Percentiles rank a stretch among this genome's conserved stretches.
Evolutionary conservation across 345 rosid species (phyloP).

Genomic region (Melaleuca alternifolia): DNA sequence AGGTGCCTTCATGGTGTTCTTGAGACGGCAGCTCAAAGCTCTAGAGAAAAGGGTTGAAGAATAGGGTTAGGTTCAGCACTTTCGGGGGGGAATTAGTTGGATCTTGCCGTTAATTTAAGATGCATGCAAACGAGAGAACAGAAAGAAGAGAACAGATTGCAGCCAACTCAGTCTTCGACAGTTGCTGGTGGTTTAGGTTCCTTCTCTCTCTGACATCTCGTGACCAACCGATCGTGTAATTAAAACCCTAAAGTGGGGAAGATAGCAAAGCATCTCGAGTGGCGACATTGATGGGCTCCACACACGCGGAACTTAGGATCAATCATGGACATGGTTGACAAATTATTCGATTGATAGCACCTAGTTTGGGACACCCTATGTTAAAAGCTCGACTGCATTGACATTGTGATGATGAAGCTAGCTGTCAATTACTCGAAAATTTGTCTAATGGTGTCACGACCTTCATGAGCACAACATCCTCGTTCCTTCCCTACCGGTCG

Average conservation of each 20-base stretch:
- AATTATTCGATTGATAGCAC: background rate
- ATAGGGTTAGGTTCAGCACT: background rate
- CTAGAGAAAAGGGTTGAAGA: background rate
- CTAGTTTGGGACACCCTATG: background rate
- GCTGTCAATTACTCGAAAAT: background rate
- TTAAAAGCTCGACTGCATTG: background rate
- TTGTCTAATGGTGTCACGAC: background rate
- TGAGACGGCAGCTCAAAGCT: background rate
- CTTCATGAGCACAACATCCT: background rate
- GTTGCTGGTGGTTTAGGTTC: background rate
- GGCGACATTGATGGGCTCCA: background rate
- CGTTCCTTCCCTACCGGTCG: background rate
- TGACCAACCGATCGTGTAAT: background rate
- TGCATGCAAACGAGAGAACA: background rate
- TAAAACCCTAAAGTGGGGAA: background rate
- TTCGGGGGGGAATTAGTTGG: background rate
- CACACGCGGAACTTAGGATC: background rate
- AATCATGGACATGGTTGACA: background rate
- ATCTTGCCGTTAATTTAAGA: background rate
- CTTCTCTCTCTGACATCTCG: background rate
- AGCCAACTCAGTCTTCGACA: background rate
- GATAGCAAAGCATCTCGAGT: background rate
- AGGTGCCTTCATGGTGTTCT: background rate
- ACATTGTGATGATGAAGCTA: background rate
- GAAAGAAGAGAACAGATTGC: background rate